Evolutionary conservation across 1,284 basidiomycete species (phyloP).

Genomic region (Puccinia triticina): DNA sequence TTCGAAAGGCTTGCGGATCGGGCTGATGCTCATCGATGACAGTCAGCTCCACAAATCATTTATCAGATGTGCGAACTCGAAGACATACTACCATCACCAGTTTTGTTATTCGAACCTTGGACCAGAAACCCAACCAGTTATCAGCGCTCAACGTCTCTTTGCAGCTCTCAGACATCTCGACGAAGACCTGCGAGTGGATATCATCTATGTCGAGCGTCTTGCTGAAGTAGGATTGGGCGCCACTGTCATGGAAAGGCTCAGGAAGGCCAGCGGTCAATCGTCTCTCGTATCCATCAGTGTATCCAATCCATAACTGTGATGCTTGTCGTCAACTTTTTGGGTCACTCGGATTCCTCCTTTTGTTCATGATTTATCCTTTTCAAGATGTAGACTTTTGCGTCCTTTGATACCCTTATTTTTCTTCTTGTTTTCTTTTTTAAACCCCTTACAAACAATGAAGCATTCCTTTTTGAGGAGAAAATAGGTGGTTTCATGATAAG

Average conservation of each 20-base stretch:
- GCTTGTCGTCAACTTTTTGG: not conserved
- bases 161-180: constrained; percentile 35
- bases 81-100: not conserved
- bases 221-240: constrained; percentile 32
- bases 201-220: constrained; percentile 43
- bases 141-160: constrained; percentile 43
- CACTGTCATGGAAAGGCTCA: constrained; percentile 48
- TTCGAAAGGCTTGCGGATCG: constrained; percentile 6
- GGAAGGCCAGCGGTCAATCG: constrained; percentile 22
- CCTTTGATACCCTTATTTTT: no score
- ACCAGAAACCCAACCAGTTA: constrained; percentile 27
- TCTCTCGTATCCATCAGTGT: not conserved
- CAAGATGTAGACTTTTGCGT: not conserved
- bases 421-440: no score
- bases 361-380: not conserved
- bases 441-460: no score
- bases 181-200: constrained; percentile 25
- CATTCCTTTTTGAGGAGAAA: no score
- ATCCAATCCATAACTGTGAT: not conserved
- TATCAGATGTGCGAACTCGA: not conserved
- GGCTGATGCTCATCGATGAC: constrained; percentile 43
- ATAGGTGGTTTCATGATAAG: no score
- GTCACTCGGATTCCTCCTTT: not conserved
- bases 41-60: constrained; percentile 32
- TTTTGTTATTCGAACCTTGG: constrained; percentile 35